Evolutionary conservation across 1,139 yeast genomes (phyloP), one percentile per base, ranked within the genome.

Genomic region (Chernovozyma sophiae-reginae): DNA sequence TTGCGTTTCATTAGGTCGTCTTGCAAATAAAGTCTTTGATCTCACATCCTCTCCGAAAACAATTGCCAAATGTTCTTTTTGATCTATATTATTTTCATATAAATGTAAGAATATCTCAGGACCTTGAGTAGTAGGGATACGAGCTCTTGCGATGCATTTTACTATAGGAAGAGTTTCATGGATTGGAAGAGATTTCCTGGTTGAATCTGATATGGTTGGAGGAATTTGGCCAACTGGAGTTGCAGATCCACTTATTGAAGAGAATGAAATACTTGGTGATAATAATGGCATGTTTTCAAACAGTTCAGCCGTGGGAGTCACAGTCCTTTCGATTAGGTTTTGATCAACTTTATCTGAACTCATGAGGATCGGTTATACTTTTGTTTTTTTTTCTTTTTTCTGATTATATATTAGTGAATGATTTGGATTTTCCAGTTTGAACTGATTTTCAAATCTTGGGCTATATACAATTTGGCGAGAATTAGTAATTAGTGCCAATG

Each of bases 21-120:
- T 62, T 30, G 68, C 74, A 60, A 78, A 92, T 38, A 94, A 67
- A 2, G 90, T 68, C 54, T 75, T 72, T 3, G 96, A 86, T 46
- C 95, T 72, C 35, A 94, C 81, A 48, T 85, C 85, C 53, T 87
- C 96, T 8, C 98, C 97, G 62, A 92, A 92, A 3, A 92, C 98
- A 43, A 94, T 92, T 8, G 98, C 98, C 51, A 94, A 68, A 61
- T 94, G 99, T 60, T 94, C 99, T 60, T 94, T 94, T 41, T 78
- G 71, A 61, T 94, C 99, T 40, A 82, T 65, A 53, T 87, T 79
- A 55, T 92, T 92, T 38, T 84, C 75, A 62, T 92, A 94, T 35
- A 94, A 62, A 62, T 94, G 98, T 40, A 94, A 67, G 50, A 89
- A 94, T 37, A 90, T 87, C 53, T 94, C 98, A 2, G 95, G 90